Evolutionary conservation across 192 early-diverging fungal genomes (phyloP), one percentile per base, ranked within the genome.

Genomic region (Umbelopsis sp.): DNA sequence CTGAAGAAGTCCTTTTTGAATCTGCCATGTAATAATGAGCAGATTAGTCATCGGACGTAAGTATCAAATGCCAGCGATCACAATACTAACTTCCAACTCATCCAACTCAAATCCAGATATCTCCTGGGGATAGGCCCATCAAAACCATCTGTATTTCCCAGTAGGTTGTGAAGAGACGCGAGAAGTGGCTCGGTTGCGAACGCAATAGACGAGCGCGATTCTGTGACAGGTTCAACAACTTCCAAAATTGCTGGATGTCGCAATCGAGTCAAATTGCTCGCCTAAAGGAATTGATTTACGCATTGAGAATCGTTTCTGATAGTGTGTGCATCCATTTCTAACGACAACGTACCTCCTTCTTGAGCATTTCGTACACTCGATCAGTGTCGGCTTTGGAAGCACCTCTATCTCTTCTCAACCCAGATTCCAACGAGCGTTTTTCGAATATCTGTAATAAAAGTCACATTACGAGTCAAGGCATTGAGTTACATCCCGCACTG

Each of bases 151-250:
- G 81, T 77, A 62, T 87, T 84, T 2, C 84, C 85, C 5, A 92
- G 59, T 44, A 93, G 70, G 73, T 92, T 90, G 12, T 85, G 82
- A 25, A 94, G 76, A 17, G 85, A 87, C 45, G 83, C 86, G 17
- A 86, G 53, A 6, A 95, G 79, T 0, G 87, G 93, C 65, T 95
- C 94, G 0, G 91, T 91, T 6, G 87, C 93, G 84, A 95, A 95
- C 69, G 86, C 85, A 31, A 92, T 81, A 0, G 85, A 79, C 31
- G 83, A 76, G 34, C 91, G 83, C 5, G 88, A 86, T 67, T 92
- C 89, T 32, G 87, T 86, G 20, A 93, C 73, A 4, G 93, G 88
- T 68, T 94, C 94, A 8, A 89, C 85, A 32, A 94, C 86, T 71
- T 91, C 89, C 32, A 95, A 72, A 56, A 95, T 80, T 29, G 84